Evolutionary conservation across 306 rosid species (phyloP).

Genomic region (Cucumis melo): DNA sequence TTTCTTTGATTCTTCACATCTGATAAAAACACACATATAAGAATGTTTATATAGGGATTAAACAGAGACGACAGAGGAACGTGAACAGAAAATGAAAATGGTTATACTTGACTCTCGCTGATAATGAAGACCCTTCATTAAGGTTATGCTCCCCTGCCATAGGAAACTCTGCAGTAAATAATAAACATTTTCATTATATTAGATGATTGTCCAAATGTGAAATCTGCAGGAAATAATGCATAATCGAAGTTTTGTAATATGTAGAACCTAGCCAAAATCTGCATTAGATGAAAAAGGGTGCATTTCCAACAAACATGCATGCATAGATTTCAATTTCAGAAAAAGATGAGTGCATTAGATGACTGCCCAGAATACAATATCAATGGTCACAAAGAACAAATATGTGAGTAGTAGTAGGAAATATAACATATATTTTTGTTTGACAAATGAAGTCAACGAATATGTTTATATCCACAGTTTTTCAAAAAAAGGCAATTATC

Average conservation of each 20-base stretch:
- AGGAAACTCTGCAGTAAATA: slow-evolving; percentile 40
- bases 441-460: not conserved
- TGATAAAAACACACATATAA: slow-evolving; percentile 11
- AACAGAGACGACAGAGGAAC: slow-evolving; percentile 13
- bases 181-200: not conserved
- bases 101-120: slow-evolving; percentile 36
- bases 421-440: not conserved
- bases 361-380: not conserved
- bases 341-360: not conserved
- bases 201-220: too few relatives aligned
- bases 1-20: slow-evolving; percentile 45
- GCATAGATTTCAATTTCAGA: not conserved
- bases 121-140: slow-evolving; percentile 41
- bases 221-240: slow-evolving; percentile 31
- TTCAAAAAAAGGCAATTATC: not conserved
- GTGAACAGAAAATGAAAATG: slow-evolving; percentile 3
- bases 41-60: not conserved
- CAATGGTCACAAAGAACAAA: not conserved
- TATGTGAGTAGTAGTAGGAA: not conserved
- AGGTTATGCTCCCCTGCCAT: slow-evolving; percentile 33
- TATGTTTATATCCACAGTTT: not conserved
- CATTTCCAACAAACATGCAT: not conserved
- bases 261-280: not conserved
- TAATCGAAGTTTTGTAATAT: not conserved
- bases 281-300: not conserved